Evolutionary conservation across 805 yeast species (phyloP).

Genomic region (Wickerhamiella alocasiicola): DNA sequence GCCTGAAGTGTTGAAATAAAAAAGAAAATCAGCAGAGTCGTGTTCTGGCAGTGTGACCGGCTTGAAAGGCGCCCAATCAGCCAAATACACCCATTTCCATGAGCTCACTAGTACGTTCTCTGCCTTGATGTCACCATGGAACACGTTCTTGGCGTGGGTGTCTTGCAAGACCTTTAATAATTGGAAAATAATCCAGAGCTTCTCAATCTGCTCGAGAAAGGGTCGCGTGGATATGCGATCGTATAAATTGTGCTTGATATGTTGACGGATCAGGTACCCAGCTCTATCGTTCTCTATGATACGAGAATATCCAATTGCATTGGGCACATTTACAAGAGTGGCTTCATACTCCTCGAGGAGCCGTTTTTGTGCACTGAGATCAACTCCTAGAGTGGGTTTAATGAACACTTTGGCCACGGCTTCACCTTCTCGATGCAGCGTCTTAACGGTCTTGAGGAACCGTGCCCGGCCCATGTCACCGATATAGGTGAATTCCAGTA

Average conservation of each 20-base stretch:
- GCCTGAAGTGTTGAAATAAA: conserved; percentile 82
- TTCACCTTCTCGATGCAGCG: conserved; percentile 58
- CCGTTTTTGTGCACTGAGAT: conserved; percentile 15
- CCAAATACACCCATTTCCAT: conserved; percentile 73
- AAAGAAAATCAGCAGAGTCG: conserved; percentile 83
- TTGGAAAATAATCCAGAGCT: conserved; percentile 76
- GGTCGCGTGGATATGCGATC: conserved; percentile 83
- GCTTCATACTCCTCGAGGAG: conserved; percentile 26
- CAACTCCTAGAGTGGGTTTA: conserved; percentile 38
- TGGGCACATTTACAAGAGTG: conserved; percentile 39
- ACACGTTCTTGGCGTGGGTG: conserved; percentile 49
- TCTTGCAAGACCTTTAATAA: conserved; percentile 48
- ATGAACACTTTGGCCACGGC: conserved; percentile 71
- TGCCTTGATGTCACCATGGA: conserved; percentile 85
- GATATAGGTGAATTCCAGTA: conserved; percentile 62
- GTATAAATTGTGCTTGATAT: conserved; percentile 64
- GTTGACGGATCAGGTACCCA: conserved; percentile 77
- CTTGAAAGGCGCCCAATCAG: conserved; percentile 78
- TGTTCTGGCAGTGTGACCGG: conserved; percentile 82
- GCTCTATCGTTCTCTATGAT: conserved; percentile 84
- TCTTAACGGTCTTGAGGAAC: conserved; percentile 75
- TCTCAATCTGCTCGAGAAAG: conserved; percentile 67
- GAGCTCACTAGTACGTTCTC: conserved; percentile 80
- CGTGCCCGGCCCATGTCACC: conserved; percentile 59
- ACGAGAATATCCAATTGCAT: conserved; percentile 57